Base-by-base conservation (phyloP, 2,329 filamentous ascomycete species). In the Aspergillus oerlinghausenensis region DNA sequence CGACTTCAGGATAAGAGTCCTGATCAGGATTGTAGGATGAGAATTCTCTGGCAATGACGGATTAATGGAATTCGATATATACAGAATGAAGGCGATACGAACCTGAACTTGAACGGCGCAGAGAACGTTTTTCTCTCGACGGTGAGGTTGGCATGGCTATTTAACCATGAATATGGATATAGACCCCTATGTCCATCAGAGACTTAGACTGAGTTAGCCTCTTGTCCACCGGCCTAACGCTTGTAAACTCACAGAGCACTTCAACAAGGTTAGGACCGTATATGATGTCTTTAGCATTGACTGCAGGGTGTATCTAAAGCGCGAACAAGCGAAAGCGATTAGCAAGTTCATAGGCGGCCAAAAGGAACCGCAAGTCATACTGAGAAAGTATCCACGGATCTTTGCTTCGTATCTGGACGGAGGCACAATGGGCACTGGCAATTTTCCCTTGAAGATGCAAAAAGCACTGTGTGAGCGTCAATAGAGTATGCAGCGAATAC, bases 381-480 rank as follows among this genome's bases (percentile, higher is more conserved):
- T 55, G 81, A 78, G 64, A 90, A 90, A 0, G 85, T 89, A 65
- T 90, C 82, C 55, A 88, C 79, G 51, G 83, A 81, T 26, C 87
- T 78, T 71, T 92, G 89, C 70, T 80, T 84, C 4, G 89, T 92
- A 59, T 86, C 82, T 55, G 83, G 82, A 70, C 91, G 87, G 25
- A 88, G 79, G 67, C 89, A 92, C 58, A 76, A 70, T 1, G 72
- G 65, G 67, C 88, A 92, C 57, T 85, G 86, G 67, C 89, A 92
- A 66, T 90, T 88, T 65, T 92, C 88, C 60, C 88, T 87, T 87
- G 21, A 70, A 21, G 49, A 55, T 43, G 17, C n/a, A 48, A 26
- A 21, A 50, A n/a, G 25, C 8, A 8, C 1, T 47, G 4, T 19
- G 17, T 55, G 28, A 50, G 51, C n/a, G 14, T 17, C 9, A 26